Conservation (phyloP, 2,329 filamentous ascomycete genomes). For the Dothiorella sarmentorum region DNA sequence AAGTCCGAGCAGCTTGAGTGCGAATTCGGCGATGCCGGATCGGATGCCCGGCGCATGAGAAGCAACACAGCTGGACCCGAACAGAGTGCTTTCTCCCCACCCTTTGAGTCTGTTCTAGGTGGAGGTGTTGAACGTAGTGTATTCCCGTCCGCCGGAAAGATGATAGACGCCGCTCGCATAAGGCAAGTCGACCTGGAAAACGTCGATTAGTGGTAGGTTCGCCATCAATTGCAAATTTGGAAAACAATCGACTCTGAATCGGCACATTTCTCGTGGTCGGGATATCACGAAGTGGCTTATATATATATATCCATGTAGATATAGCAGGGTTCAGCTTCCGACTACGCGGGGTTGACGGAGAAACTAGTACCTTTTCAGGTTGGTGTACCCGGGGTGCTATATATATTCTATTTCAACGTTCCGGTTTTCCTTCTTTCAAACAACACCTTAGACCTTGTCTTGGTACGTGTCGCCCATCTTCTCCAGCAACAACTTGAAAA, state of each 20-base stretch:
- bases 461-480: background rate
- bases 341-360: no score
- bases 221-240: no score
- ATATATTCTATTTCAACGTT: no score
- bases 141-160: conserved; percentile 22
- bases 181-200: conserved; percentile 24
- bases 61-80: conserved; percentile 26
- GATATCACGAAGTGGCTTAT: no score
- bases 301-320: no score
- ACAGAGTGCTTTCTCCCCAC: conserved; percentile 29
- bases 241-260: no score
- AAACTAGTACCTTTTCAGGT: no score
- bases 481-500: background rate
- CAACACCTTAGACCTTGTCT: background rate
- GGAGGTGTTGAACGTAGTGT: conserved; percentile 26
- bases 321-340: no score
- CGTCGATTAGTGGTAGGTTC: no score
- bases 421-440: no score
- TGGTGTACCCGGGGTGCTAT: no score
- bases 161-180: conserved; percentile 24
- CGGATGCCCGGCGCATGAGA: conserved; percentile 26
- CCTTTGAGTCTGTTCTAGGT: conserved; percentile 25
- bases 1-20: conserved; percentile 25
- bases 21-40: conserved; percentile 27
- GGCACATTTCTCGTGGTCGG: no score